Conservation (phyloP, 176 grass and related monocot genomes). For the Elymus sibiricus region DNA sequence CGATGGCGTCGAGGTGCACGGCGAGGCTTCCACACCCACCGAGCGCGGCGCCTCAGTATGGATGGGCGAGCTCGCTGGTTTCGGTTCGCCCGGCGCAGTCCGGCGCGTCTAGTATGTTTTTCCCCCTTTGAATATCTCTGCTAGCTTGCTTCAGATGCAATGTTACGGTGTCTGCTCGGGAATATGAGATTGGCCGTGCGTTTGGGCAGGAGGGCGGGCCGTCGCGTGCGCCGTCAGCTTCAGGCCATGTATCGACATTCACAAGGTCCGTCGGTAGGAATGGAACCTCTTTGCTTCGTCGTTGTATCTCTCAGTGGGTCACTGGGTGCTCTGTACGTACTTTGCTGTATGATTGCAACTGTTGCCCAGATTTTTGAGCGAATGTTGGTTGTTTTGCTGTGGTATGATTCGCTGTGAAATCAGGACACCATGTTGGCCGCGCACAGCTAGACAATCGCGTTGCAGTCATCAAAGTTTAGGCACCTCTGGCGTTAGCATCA, state of each 20-base stretch:
- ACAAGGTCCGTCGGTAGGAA: constrained; percentile 66
- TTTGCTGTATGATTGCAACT: constrained; percentile 6
- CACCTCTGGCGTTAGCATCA: neutral
- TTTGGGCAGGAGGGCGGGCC: constrained; percentile 23
- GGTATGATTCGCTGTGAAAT: neutral
- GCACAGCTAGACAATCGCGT: neutral
- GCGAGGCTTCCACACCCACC: neutral
- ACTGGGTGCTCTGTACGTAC: constrained; percentile 3
- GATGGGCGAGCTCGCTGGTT: neutral
- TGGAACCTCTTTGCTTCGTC: neutral
- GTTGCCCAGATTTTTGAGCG: neutral
- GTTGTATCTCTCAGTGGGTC: neutral
- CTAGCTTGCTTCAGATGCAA: constrained; percentile 2
- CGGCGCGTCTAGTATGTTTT: constrained; percentile 29
- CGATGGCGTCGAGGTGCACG: constrained; percentile 31
- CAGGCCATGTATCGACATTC: constrained; percentile 90
- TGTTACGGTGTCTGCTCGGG: neutral
- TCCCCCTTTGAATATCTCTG: neutral
- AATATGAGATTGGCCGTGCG: neutral
- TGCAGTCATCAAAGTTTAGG: neutral
- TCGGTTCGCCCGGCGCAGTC: neutral
- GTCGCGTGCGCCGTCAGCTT: constrained; percentile 48
- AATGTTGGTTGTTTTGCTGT: neutral
- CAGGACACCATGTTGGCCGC: neutral
- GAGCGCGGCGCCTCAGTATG: neutral